These are phyloP conservation scores for Botrytis sinoallii DNA, from an alignment of 2,329 filamentous ascomycete genomes.

Conservation along the genomic window DNA sequence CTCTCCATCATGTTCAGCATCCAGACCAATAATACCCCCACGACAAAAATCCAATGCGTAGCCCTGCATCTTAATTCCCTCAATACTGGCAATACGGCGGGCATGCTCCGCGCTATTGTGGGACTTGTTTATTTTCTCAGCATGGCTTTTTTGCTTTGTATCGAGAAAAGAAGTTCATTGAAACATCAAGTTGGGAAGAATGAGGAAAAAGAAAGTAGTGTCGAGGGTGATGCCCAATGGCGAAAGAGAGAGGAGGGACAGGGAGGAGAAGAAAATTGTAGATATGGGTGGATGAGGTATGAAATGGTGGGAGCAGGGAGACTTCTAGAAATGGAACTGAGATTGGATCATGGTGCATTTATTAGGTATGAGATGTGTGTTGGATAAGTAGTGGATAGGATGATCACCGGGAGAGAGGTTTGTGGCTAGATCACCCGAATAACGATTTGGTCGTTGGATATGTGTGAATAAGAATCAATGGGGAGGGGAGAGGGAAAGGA, in stretches of 20 bases:
- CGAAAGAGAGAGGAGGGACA: background rate
- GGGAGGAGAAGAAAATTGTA: background rate
- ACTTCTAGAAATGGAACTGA: background rate
- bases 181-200: background rate
- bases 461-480: background rate
- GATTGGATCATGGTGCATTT: background rate
- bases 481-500: background rate
- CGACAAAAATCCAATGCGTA: background rate
- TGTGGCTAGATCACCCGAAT: background rate
- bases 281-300: background rate
- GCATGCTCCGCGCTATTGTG: background rate
- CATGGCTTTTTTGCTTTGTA: background rate
- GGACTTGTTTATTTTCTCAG: background rate
- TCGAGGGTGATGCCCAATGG: background rate
- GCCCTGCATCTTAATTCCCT: background rate
- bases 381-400: background rate
- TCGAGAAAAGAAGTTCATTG: too few relatives aligned
- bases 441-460: too few relatives aligned
- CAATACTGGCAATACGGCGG: background rate
- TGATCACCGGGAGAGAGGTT: background rate
- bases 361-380: conserved; percentile 1
- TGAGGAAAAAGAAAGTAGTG: background rate
- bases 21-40: background rate
- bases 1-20: background rate
- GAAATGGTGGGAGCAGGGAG: background rate